These are phyloP conservation scores for Dactylellina sp. DNA, from an alignment of 2,329 filamentous ascomycete genomes.

Conservation along the genomic window DNA sequence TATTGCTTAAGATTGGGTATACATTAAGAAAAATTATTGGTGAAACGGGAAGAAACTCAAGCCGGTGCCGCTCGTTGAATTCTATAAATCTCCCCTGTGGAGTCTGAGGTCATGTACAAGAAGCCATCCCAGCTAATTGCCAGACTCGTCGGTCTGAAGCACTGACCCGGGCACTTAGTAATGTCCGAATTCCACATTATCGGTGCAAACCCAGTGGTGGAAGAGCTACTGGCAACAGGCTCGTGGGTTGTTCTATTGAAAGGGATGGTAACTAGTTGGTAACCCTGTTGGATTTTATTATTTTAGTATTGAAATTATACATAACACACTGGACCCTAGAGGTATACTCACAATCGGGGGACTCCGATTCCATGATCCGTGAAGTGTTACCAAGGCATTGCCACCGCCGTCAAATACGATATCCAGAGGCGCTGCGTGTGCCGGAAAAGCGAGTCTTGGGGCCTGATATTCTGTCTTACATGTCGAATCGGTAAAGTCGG, in stretches of 20 bases:
- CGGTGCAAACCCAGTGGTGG: slow-evolving; percentile 16
- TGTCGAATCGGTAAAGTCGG: slow-evolving; percentile 65
- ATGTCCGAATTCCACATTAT: slow-evolving; percentile 36
- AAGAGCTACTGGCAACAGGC: slow-evolving; percentile 18
- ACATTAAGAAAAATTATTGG: too few relatives aligned
- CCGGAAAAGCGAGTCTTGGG: slow-evolving; percentile 72
- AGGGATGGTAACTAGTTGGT: slow-evolving; percentile 38
- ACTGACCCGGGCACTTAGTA: slow-evolving; percentile 21
- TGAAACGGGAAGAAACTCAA: too few relatives aligned
- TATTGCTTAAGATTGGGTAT: too few relatives aligned
- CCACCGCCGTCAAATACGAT: slow-evolving; percentile 73
- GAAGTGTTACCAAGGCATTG: slow-evolving; percentile 75
- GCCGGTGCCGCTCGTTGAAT: too few relatives aligned
- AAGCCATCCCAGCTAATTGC: slow-evolving; percentile 8
- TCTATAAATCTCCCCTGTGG: slow-evolving; percentile 40
- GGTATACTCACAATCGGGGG: slow-evolving; percentile 44
- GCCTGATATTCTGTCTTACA: slow-evolving; percentile 65
- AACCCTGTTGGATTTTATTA: slow-evolving; percentile 23
- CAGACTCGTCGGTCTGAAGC: slow-evolving; percentile 43
- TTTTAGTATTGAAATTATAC: background rate
- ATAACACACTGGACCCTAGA: background rate
- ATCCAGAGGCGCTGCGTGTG: slow-evolving; percentile 78
- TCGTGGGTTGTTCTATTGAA: slow-evolving; percentile 23
- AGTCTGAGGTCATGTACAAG: slow-evolving; percentile 43
- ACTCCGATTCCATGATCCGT: slow-evolving; percentile 74